These are phyloP conservation scores for Saturnispora silvae DNA, from an alignment of 805 yeast genomes.

Conservation along the genomic window DNA sequence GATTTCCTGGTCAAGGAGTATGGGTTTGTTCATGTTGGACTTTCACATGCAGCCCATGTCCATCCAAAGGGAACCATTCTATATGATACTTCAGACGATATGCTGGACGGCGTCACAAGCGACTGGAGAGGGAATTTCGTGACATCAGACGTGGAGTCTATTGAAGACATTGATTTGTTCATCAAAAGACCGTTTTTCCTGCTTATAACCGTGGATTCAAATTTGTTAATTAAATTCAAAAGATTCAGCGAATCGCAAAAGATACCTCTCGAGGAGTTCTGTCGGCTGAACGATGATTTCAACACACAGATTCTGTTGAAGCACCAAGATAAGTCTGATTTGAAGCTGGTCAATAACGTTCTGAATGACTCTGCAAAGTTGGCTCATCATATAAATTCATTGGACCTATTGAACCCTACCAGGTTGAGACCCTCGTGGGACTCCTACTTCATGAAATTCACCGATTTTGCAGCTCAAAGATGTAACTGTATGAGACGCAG, in stretches of 20 bases:
- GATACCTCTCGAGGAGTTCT: conserved; percentile 12
- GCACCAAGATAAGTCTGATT: conserved; percentile 34
- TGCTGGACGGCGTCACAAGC: conserved; percentile 51
- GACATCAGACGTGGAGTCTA: conserved; percentile 35
- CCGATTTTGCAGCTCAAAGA: conserved; percentile 84
- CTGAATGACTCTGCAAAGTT: conserved; percentile 26
- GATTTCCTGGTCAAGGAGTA: not conserved
- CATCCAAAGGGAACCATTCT: not conserved
- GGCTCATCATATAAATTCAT: conserved; percentile 27
- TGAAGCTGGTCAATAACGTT: conserved; percentile 47
- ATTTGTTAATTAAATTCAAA: conserved; percentile 38
- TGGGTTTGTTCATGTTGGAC: conserved; percentile 1
- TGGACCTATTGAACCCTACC: conserved; percentile 38
- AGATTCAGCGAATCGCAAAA: conserved; percentile 18
- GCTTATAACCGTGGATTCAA: conserved; percentile 70
- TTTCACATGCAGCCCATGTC: not conserved
- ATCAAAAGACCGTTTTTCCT: conserved; percentile 75
- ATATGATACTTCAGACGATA: conserved; percentile 26
- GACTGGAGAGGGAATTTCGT: conserved; percentile 60
- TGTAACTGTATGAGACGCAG: conserved; percentile 95
- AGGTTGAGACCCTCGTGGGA: conserved; percentile 93
- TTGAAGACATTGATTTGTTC: conserved; percentile 34
- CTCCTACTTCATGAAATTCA: conserved; percentile 85
- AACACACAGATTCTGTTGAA: conserved; percentile 20
- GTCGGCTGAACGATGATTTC: conserved; percentile 7